Base-by-base conservation (phyloP, 2,329 filamentous ascomycete species). In the Lomentospora prolificans region DNA sequence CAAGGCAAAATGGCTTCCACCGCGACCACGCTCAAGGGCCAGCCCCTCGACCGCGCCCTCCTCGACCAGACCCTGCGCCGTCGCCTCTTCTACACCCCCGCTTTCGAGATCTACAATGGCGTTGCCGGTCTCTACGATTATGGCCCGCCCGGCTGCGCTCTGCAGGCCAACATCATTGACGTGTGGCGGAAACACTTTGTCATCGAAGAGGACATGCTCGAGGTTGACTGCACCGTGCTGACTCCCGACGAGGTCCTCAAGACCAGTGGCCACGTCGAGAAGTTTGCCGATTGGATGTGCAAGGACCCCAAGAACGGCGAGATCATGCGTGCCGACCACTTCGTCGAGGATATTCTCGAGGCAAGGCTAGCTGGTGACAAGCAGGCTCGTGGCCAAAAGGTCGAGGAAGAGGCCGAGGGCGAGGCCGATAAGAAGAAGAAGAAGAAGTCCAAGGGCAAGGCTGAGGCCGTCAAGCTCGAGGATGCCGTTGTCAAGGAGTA, bases 261-360 rank as follows among this genome's bases (percentile, higher is more conserved):
- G 80, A 96, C 92, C 55, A 89, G 84, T 70, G 94, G 94, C 61
- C 94, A 99, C 74, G 94, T 97, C 61, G 92, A 96, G 72, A 95
- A 95, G 73, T 97, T 97, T 67, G 88, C 90, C 72, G 92, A 97
- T 71, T 97, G 89, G 89, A 96, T 97, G 91, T 96, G 89, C 84
- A 96, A 95, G 73, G 94, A 99, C 71, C 90, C 92, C 60, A 95
- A 95, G 80, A 96, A 87, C 65, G 94, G 94, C 68, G 94, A 99
- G 71, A 96, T 96, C 67, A 84, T 99, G 69, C 85, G 94, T 63
- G 90, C 94, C 57, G 94, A 99, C 68, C 94, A 99, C 75, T 82
- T 97, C 65, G 91, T 99, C 62, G 91, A 97, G 78, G 89, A 95
- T 64, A 85, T 96, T 36, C 82, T 99, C 54, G 91, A 96, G 76